Base-by-base conservation (phyloP, 768 basidiomycete species). In the Russula ochroleuca region DNA sequence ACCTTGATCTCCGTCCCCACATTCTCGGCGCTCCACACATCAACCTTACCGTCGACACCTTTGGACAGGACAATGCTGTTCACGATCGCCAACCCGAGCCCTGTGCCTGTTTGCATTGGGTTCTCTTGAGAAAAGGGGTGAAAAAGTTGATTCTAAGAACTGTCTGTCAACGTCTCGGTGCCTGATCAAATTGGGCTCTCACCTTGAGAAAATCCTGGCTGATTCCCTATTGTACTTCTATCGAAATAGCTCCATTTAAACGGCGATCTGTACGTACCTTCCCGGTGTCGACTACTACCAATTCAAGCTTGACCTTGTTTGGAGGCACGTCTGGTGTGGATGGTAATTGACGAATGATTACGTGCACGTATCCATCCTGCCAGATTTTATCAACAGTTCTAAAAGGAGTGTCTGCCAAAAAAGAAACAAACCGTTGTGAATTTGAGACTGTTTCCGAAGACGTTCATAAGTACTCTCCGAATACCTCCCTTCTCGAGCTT, bases 51-150 rank as follows among this genome's bases (percentile, higher is more conserved):
- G 31, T 86, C 83, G 57, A 98, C 86, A 67, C 86, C 90, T 50
- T 90, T 86, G 2, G 92, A 92, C 17, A 84, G 85, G 41, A 95
- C 83, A 67, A 97, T 97, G 68, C 88, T 92, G 77, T 90, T 93
- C 71, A 97, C 95, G 67, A 98, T 97, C 37, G 95, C 94, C 25
- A 97, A 84, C 11, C 95, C 95, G 9, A 98, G 82, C 6, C 94
- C 95, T 1, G 94, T 97, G 1, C 94, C 94, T 1, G 92, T 86
- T 70, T 95, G 93, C 6, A 96, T 73, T 0, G 94, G 94, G 68
- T 96, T 95, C 74, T 97, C 95, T 77, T 98, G 95, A 0, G 94
- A 94, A 76, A 98, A 98, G 0, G 95, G 95, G 69, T 96, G 95
- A 78, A 97, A 98, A 6, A 98, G 79, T 76, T 95, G 92, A 69